Conservation (phyloP, 495 filamentous ascomycete genomes). For the Terfezia claveryi region DNA sequence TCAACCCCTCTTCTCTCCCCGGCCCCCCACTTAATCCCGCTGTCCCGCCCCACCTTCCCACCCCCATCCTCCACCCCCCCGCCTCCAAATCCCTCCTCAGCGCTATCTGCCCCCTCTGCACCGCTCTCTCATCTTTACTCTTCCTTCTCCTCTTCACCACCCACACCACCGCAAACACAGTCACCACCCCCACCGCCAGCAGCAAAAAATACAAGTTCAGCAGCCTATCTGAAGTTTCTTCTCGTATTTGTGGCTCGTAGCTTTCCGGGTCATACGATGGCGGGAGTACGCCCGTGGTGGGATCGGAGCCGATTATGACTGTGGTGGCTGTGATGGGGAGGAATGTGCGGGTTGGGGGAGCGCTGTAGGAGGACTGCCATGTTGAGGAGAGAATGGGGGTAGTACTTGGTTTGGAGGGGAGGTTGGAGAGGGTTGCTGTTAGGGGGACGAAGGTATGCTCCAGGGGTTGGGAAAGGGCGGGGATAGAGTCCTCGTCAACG, state of each 20-base stretch:
- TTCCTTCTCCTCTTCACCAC: background rate
- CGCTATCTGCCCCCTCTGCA: background rate
- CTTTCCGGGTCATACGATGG: too few species aligned
- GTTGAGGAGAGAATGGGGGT: too few species aligned
- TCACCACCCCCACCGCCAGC: constrained; percentile 10
- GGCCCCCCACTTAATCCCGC: background rate
- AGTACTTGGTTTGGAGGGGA: too few species aligned
- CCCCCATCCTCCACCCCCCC: background rate
- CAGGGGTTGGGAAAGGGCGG: too few species aligned
- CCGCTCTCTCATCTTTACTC: background rate
- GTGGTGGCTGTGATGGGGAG: too few species aligned
- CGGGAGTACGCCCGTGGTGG: too few species aligned
- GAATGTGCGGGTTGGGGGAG: too few species aligned
- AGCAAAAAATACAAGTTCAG: constrained; percentile 1
- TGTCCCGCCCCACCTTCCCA: background rate
- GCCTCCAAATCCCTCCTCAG: background rate
- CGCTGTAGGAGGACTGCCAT: too few species aligned
- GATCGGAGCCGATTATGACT: too few species aligned
- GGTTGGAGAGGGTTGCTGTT: too few species aligned
- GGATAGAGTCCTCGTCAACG: too few species aligned
- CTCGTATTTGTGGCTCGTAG: background rate
- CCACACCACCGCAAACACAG: background rate
- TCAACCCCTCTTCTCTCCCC: constrained; percentile 27
- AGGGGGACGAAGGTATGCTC: too few species aligned
- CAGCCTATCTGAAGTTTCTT: background rate